A percentile compares a stretch with the other conserved stretches of the same genome.
phyloP scores from a whole-genome alignment of 2,329 filamentous ascomycete genomes.

The Peltaster fructicola region DNA sequence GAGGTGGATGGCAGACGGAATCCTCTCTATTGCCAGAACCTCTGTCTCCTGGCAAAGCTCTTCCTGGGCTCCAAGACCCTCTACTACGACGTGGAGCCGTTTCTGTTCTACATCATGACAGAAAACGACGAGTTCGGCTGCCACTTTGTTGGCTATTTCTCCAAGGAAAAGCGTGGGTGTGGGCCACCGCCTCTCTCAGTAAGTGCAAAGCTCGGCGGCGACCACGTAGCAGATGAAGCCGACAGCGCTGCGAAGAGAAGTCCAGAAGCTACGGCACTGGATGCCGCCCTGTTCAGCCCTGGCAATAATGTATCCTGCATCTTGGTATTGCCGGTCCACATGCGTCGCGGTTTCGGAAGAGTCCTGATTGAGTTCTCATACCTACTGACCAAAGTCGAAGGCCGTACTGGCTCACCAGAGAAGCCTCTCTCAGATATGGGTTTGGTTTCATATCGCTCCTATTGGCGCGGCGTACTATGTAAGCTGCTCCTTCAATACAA shows the following conservation, averaged over 20 bases:
- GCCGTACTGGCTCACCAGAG: constrained; percentile 87
- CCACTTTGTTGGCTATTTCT: constrained; percentile 98
- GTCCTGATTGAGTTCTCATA: constrained; percentile 98
- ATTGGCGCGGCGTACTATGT: constrained; percentile 83
- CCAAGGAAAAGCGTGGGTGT: constrained; percentile 69
- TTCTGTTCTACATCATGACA: constrained; percentile 92
- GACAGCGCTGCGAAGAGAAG: constrained; percentile 7
- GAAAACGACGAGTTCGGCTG: constrained; percentile 84
- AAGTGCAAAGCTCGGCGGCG: constrained; percentile 12
- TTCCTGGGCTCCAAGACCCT: constrained; percentile 97
- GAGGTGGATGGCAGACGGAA: constrained; percentile 96
- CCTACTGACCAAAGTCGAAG: constrained; percentile 78
- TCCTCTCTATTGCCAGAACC: constrained; percentile 94
- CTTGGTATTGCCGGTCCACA: constrained; percentile 84
- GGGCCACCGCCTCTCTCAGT: constrained; percentile 51
- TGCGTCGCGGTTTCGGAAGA: constrained; percentile 92
- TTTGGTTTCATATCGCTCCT: constrained; percentile 88
- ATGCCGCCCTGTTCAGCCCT: constrained; percentile 17
- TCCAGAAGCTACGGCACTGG: constrained; percentile 10
- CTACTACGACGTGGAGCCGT: constrained; percentile 95
- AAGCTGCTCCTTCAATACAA: constrained; percentile 57
- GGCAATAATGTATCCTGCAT: constrained; percentile 94
- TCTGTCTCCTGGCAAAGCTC: constrained; percentile 86
- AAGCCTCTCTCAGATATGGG: constrained; percentile 98
- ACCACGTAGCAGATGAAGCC: constrained; percentile 8